Percentiles rank a stretch among this genome's conserved stretches.
phyloP scores from a whole-genome alignment of 805 yeast genomes.

The Sugiyamaella qingdaonensis region DNA sequence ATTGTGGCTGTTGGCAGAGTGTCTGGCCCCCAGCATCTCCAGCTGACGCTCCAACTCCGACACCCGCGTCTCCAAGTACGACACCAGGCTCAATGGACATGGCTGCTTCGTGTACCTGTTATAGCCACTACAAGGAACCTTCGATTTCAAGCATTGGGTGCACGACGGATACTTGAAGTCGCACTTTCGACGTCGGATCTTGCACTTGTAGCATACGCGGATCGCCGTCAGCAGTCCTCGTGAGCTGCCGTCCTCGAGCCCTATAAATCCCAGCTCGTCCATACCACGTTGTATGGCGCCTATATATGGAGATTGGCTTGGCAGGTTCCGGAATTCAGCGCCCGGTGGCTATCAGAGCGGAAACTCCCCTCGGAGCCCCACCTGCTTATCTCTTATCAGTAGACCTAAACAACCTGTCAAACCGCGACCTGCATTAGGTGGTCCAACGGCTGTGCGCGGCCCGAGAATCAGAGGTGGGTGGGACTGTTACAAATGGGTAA shows the following conservation, averaged over 20 bases:
- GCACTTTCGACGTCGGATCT: constrained; percentile 19
- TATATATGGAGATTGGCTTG: neutral
- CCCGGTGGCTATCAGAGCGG: neutral
- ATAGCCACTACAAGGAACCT: neutral
- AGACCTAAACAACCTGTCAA: neutral
- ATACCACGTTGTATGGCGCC: neutral
- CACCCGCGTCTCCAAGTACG: neutral
- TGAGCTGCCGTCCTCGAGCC: neutral
- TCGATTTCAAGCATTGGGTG: constrained; percentile 12
- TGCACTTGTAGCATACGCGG: constrained; percentile 11
- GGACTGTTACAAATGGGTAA: no score
- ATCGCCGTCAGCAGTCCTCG: neutral
- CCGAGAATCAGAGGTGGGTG: neutral
- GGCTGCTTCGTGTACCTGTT: neutral
- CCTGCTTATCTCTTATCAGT: constrained; percentile 3
- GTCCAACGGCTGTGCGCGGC: neutral
- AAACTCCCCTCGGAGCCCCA: neutral
- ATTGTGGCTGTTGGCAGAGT: no score
- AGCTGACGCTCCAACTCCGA: neutral
- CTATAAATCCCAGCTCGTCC: constrained; percentile 3
- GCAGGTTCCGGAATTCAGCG: neutral
- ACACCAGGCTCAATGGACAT: constrained; percentile 1
- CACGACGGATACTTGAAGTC: constrained; percentile 21
- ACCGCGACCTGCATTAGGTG: neutral
- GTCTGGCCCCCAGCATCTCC: neutral